A percentile compares a stretch with the other conserved stretches of the same genome.
phyloP scores from a whole-genome alignment of 2,329 filamentous ascomycete species.

The Fusarium chuoi region DNA sequence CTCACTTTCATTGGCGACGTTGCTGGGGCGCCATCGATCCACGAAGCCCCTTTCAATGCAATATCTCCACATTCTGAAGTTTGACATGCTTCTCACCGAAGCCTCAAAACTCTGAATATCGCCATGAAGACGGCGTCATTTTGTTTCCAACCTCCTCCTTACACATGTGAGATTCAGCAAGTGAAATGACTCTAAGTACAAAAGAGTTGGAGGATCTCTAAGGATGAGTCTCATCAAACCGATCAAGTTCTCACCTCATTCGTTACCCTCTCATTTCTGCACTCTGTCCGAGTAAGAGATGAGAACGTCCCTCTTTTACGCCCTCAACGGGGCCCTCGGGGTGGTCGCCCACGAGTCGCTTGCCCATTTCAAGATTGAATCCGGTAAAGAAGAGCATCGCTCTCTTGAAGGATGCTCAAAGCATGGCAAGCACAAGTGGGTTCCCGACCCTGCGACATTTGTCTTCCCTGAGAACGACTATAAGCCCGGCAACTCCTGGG shows the following conservation, averaged over 20 bases:
- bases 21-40: slow-evolving; percentile 10
- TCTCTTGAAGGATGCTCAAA: slow-evolving; percentile 39
- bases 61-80: neutral
- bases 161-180: neutral
- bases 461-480: slow-evolving; percentile 39
- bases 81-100: slow-evolving; percentile 9
- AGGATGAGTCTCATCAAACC: slow-evolving; percentile 9
- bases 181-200: neutral
- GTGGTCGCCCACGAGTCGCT: slow-evolving; percentile 39
- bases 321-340: slow-evolving; percentile 41
- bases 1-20: neutral
- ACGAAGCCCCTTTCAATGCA: neutral
- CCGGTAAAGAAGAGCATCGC: slow-evolving; percentile 12
- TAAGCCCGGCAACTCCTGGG: slow-evolving; percentile 38
- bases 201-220: slow-evolving; percentile 25
- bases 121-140: neutral
- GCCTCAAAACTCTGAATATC: neutral
- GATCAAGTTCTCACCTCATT: slow-evolving; percentile 32
- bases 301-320: slow-evolving; percentile 40
- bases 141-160: slow-evolving; percentile 4
- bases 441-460: slow-evolving; percentile 41
- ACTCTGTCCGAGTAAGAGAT: slow-evolving; percentile 30
- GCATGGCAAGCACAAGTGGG: slow-evolving; percentile 39
- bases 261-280: slow-evolving; percentile 27
- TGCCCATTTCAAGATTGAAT: slow-evolving; percentile 33